Conservation (phyloP, 805 yeast species). For the Ascoidea tarda region DNA sequence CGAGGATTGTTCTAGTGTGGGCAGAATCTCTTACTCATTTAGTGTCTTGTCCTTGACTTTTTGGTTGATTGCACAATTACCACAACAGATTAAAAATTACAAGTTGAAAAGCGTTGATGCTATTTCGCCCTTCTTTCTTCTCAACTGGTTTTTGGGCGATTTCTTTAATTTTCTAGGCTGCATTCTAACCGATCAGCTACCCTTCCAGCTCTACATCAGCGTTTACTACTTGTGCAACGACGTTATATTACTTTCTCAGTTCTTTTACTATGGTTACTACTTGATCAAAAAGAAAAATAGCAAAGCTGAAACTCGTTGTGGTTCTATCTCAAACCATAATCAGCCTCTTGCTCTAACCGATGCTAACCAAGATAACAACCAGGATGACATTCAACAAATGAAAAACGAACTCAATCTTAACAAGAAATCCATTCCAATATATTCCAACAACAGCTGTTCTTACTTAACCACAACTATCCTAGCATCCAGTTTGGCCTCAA, state of each 20-base stretch:
- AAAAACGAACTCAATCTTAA: background rate
- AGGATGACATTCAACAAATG: background rate
- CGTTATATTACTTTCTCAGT: constrained; percentile 52
- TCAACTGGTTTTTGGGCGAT: constrained; percentile 22
- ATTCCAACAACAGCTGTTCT: background rate
- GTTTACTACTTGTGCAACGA: constrained; percentile 66
- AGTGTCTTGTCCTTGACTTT: constrained; percentile 15
- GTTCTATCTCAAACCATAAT: too few relatives aligned
- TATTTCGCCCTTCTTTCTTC: constrained; percentile 17
- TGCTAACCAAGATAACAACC: background rate
- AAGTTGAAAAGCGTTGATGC: constrained; percentile 18
- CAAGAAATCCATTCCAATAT: too few relatives aligned
- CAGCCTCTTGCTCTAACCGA: too few relatives aligned
- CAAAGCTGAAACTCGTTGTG: background rate
- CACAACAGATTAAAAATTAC: constrained; percentile 22
- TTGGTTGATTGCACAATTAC: constrained; percentile 23
- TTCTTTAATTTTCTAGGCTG: constrained; percentile 46
- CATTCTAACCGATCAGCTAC: constrained; percentile 57
- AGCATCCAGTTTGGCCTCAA: constrained; percentile 15
- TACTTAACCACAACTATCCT: constrained; percentile 10
- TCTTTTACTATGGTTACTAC: constrained; percentile 39
- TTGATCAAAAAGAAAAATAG: background rate
- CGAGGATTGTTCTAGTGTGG: background rate
- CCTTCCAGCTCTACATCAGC: constrained; percentile 68
- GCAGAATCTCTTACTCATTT: background rate